Base-by-base conservation (phyloP, 345 rosid genomes). In the Arabidopsis suecica region DNA sequence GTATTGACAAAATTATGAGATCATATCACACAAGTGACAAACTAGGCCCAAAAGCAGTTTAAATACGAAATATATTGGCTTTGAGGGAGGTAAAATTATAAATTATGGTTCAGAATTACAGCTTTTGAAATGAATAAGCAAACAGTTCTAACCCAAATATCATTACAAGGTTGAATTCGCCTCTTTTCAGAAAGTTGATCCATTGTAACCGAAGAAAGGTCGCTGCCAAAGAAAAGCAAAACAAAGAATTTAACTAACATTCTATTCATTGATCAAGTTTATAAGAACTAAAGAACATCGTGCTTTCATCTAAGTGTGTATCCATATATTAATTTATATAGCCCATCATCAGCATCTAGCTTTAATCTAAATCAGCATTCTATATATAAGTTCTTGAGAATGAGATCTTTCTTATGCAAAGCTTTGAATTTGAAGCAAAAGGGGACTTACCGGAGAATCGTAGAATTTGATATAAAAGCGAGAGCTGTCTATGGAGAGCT, bases 391-490 rank as follows among this genome's bases (percentile, higher is more conserved):
- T 13, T 18, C 12, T 23, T 23, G 3, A 53, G 25, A 16, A 16
- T 7, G 2, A 56, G 30, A 55, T 44, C 3, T 9, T 60, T 37
- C 23, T 53, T 28, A 3, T 72, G 34, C 14, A 41, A 6, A 50
- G 55, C 37, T 33, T 25, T 60, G 3, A 60, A 7, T 4, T 37
- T 1, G 67, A 58, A 20, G 60, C 44, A 28, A 28, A 58, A 3
- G 38, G 20, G 6, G 38, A 71, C 79, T 56, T 65, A 93, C 98
- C 80, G 87, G 83, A 38, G 82, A 90, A 84, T 90, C 97, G 68
- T 84, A 88, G 65, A 93, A 87, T 70, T 92, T 92, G 78, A 95
- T 95, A 66, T 89, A 90, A 73, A 90, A 95, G 51, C 99, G 96
- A 34, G 96, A 89, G 82, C 88, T 82, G 61, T 88, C 91, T 0